Conservation (phyloP, 2,329 filamentous ascomycete genomes). For the Trichoderma endophyticum region DNA sequence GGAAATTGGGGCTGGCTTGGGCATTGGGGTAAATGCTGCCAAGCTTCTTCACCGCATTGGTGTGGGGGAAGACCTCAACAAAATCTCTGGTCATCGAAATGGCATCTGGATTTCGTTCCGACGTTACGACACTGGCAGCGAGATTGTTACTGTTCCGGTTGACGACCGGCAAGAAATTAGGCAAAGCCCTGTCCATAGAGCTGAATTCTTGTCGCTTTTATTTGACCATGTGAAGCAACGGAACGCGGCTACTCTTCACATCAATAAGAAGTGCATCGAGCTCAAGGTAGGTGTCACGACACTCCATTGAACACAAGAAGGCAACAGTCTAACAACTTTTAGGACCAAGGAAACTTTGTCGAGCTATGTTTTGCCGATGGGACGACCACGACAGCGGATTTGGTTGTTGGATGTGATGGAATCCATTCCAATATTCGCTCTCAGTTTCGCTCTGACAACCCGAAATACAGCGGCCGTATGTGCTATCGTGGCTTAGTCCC, state of each 20-base stretch:
- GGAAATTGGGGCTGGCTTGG: conserved; percentile 8
- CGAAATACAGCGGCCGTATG: conserved; percentile 9
- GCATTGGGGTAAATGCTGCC: conserved; percentile 8
- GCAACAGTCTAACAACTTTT: not conserved
- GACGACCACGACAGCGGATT: conserved; percentile 17
- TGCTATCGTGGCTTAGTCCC: conserved; percentile 10
- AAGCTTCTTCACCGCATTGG: conserved; percentile 10
- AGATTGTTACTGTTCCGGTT: conserved; percentile 6
- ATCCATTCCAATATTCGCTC: conserved; percentile 19
- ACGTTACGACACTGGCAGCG: not conserved
- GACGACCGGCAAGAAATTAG: conserved; percentile 5
- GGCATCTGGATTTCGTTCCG: conserved; percentile 11
- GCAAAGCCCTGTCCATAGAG: conserved; percentile 8
- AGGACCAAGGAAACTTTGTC: conserved; percentile 4
- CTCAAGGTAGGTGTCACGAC: not conserved
- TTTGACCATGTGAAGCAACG: conserved; percentile 1
- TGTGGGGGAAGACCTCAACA: not conserved
- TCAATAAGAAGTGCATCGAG: not conserved
- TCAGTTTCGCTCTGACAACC: conserved; percentile 11
- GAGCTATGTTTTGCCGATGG: conserved; percentile 20
- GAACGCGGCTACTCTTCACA: conserved; percentile 9
- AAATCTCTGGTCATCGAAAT: conserved; percentile 3
- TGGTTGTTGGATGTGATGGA: conserved; percentile 28
- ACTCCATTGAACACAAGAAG: no score
- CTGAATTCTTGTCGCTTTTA: not conserved